A percentile compares a stretch with the other conserved stretches of the same genome.
These are phyloP conservation scores for Rhizophora apiculata DNA, from an alignment of 345 rosid genomes.

Conservation along the genomic window DNA sequence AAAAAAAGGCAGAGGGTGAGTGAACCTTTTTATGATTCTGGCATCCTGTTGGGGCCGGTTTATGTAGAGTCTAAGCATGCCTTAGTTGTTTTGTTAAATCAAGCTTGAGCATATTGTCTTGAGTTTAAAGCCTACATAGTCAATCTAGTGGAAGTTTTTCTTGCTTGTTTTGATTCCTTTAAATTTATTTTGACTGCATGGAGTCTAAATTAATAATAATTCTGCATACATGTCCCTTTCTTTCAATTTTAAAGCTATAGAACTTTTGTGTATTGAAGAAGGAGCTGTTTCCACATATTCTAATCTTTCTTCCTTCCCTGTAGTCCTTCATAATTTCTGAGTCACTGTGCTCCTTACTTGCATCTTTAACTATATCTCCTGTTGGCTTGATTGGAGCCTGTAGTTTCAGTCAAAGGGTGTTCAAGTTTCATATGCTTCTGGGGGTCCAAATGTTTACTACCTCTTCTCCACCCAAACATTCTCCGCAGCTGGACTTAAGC, in stretches of 20 bases:
- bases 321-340: neutral
- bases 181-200: neutral
- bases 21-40: neutral
- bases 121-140: neutral
- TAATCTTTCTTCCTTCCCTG: neutral
- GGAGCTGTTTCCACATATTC: neutral
- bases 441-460: slow-evolving; percentile 66
- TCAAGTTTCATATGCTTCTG: slow-evolving; percentile 57
- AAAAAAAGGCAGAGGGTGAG: neutral
- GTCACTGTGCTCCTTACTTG: neutral
- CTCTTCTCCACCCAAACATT: too few relatives aligned
- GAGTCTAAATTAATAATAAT: too few relatives aligned
- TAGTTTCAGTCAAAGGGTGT: slow-evolving; percentile 44
- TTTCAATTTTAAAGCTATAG: too few relatives aligned
- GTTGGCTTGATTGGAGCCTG: neutral
- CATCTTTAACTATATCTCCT: neutral
- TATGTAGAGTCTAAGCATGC: neutral
- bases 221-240: too few relatives aligned
- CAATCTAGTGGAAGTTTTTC: neutral
- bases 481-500: neutral
- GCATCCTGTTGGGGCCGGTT: too few relatives aligned
- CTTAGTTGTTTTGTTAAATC: neutral
- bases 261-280: neutral
- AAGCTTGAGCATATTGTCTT: neutral
- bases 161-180: neutral